These are phyloP conservation scores for Ophiostoma populinum DNA, from an alignment of 2,329 filamentous ascomycete genomes.

Conservation along the genomic window DNA sequence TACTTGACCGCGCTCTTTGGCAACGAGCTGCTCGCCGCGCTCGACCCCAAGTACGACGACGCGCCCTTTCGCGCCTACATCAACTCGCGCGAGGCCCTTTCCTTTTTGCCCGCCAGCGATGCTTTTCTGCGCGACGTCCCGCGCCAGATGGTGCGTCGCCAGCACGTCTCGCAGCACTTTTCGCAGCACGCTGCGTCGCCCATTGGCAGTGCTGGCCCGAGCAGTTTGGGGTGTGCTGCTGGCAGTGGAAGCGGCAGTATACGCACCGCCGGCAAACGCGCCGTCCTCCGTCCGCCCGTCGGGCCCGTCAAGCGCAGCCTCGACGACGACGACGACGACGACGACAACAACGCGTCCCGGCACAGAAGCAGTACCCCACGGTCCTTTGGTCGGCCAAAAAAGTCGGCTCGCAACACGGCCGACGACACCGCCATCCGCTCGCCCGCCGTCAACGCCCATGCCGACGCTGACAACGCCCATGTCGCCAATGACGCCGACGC, in stretches of 20 bases:
- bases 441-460: background rate
- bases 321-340: background rate
- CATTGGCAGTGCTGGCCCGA: too few species aligned
- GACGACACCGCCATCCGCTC: background rate
- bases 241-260: too few species aligned
- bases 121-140: slow-evolving; percentile 14
- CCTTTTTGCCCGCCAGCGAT: slow-evolving; percentile 14
- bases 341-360: background rate
- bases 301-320: slow-evolving; percentile 19
- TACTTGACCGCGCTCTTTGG: slow-evolving; percentile 30
- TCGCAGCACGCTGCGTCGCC: background rate
- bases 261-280: slow-evolving; percentile 26
- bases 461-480: slow-evolving; percentile 5
- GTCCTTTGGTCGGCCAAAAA: slow-evolving; percentile 2
- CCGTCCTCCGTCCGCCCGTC: slow-evolving; percentile 24
- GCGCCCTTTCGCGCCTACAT: slow-evolving; percentile 20
- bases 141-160: slow-evolving; percentile 13
- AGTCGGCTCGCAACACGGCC: background rate
- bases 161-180: background rate
- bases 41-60: slow-evolving; percentile 19
- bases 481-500: slow-evolving; percentile 17
- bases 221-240: too few species aligned
- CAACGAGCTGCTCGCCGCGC: slow-evolving; percentile 19
- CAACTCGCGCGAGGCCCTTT: slow-evolving; percentile 16
- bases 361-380: slow-evolving; percentile 1